Percentiles rank a stretch among this genome's conserved stretches.
Conservation (phyloP, 2,329 filamentous ascomycete genomes). For the Metarhizium humberi region DNA sequence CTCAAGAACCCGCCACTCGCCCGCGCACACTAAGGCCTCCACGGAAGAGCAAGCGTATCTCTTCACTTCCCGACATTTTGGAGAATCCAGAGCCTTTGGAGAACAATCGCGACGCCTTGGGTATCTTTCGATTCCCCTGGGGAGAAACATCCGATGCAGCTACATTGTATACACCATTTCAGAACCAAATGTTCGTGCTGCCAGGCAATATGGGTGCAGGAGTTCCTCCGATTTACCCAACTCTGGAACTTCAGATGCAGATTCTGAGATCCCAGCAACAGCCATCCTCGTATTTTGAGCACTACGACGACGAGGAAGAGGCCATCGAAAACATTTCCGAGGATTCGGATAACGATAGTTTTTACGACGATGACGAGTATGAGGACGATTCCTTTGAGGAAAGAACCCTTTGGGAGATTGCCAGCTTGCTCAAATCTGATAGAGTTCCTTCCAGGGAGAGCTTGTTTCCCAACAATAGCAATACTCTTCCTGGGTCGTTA, state of each 20-base stretch:
- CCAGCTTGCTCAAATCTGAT: constrained; percentile 44
- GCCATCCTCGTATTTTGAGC: constrained; percentile 48
- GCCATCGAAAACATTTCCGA: constrained; percentile 10
- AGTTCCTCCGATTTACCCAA: constrained; percentile 3
- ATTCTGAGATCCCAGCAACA: constrained; percentile 16
- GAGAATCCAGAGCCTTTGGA: constrained; percentile 52
- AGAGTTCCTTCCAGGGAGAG: constrained; percentile 43
- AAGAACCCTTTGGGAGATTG: constrained; percentile 55
- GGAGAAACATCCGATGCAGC: constrained; percentile 52
- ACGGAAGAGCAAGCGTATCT: constrained; percentile 46
- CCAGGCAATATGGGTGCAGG: constrained; percentile 36
- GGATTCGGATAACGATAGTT: constrained; percentile 19
- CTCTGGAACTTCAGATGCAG: constrained; percentile 4
- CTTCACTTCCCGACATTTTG: constrained; percentile 51
- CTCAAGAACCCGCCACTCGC: constrained; percentile 23
- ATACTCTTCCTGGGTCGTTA: not conserved
- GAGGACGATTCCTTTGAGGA: constrained; percentile 45
- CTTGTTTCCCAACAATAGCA: constrained; percentile 30
- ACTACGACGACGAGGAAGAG: constrained; percentile 48
- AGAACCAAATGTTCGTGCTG: constrained; percentile 27
- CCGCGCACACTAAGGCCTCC: constrained; percentile 43
- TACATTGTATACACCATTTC: constrained; percentile 22
- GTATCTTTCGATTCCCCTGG: constrained; percentile 59
- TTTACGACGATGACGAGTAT: constrained; percentile 14
- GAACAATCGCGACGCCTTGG: constrained; percentile 48